A percentile compares a stretch with the other conserved stretches of the same genome.
These are phyloP conservation scores for Malus asiatica DNA, from an alignment of 306 rosid species.

Conservation along the genomic window DNA sequence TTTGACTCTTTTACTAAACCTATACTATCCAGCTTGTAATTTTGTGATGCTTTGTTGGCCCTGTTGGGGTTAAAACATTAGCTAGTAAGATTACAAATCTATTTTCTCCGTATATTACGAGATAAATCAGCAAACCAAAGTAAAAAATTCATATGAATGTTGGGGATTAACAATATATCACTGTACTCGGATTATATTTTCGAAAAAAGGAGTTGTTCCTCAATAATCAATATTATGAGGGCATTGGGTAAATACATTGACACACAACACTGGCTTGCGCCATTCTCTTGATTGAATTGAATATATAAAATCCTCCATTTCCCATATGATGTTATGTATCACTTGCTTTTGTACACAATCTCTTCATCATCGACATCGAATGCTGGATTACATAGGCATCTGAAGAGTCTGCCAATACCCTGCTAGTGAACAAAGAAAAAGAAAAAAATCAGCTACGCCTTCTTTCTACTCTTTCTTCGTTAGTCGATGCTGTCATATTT, in stretches of 20 bases:
- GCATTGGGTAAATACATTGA: background rate
- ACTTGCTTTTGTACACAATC: conserved; percentile 66
- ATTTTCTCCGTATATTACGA: background rate
- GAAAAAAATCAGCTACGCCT: background rate
- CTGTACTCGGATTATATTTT: background rate
- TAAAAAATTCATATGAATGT: background rate
- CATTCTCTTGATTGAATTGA: background rate
- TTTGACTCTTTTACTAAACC: too few species aligned
- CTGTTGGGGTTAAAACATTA: background rate
- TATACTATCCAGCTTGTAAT: background rate
- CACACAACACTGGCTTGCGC: background rate
- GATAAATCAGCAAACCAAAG: background rate
- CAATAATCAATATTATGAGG: background rate
- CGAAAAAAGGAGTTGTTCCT: background rate
- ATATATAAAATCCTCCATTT: background rate
- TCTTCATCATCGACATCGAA: conserved; percentile 94
- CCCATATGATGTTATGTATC: background rate
- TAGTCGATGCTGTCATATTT: background rate
- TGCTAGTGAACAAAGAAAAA: conserved; percentile 16
- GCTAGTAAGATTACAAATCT: background rate
- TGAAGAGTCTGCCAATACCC: conserved; percentile 90
- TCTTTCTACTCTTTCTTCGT: background rate
- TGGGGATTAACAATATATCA: background rate
- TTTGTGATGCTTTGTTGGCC: background rate
- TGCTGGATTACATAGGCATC: conserved; percentile 98